Evolutionary conservation across 345 rosid genomes (phyloP).

Genomic region (Syzygium aromaticum): DNA sequence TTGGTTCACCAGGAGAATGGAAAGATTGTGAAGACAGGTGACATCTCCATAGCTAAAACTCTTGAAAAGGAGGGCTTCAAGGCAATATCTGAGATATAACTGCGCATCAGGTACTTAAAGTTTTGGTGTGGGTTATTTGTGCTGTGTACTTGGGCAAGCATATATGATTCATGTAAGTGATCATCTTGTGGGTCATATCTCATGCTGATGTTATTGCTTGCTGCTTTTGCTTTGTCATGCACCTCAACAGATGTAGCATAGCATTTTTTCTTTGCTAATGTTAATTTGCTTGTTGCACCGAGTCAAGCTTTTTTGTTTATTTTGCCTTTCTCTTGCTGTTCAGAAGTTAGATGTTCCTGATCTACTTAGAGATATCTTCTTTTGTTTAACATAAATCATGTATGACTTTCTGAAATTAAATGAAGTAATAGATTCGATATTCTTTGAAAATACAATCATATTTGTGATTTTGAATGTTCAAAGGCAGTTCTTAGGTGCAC

Average conservation of each 20-base stretch:
- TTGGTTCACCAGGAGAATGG: slow-evolving; percentile 62
- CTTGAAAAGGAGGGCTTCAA: slow-evolving; percentile 87
- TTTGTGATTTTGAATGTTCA: neutral
- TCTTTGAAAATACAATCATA: neutral
- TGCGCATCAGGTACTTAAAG: neutral
- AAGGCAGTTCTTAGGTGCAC: neutral
- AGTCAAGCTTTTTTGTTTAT: neutral
- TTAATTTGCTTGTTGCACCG: neutral
- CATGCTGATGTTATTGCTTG: neutral
- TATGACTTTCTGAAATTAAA: neutral
- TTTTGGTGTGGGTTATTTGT: neutral
- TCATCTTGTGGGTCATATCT: neutral
- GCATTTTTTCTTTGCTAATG: neutral
- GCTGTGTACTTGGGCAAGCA: neutral
- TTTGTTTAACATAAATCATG: neutral
- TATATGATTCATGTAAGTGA: neutral
- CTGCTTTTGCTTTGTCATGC: neutral
- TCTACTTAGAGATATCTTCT: neutral
- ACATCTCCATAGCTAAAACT: slow-evolving; percentile 51
- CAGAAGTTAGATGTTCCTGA: neutral
- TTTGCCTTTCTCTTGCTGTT: neutral
- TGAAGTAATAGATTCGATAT: neutral
- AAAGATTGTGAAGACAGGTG: slow-evolving; percentile 80
- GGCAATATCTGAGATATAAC: slow-evolving; percentile 41
- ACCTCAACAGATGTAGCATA: neutral